Base-by-base conservation (phyloP, 2,329 filamentous ascomycete genomes). In the Pseudocercospora musae region DNA sequence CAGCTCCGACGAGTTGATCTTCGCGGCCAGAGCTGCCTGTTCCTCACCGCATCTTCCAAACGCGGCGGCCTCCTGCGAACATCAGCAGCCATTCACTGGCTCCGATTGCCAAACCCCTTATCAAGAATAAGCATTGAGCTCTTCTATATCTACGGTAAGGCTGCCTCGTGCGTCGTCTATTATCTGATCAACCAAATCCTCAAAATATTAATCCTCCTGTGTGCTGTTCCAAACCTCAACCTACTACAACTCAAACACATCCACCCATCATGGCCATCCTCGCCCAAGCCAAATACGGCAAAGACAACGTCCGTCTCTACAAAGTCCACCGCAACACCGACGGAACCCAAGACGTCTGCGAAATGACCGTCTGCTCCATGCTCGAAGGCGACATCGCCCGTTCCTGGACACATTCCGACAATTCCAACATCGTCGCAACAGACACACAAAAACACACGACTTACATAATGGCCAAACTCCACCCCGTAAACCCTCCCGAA, bases 301-400 rank as follows among this genome's bases (percentile, higher is more conserved):
- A 99, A 87, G 95, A 98, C 86, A 98, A 99, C 81, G 89, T 99
- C 84, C 93, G 95, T 74, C 87, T 99, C 72, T 96, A 90, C 87
- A 99, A 99, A 80, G 92, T 97, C 73, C 84, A 96, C 74, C 87
- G 87, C 72, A 87, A 98, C 77, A 82, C 87, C 74, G 89, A 90
- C 18, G 89, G 90, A 60, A 82, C 87, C 21, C 94, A 99, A 78
- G 90, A 88, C 7, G 91, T 98, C 70, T 90, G 89, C 46, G 95
- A 99, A 79, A 96, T 96, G 89, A 97, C 92, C 44, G 90, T 99
- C 71, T 91, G 91, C 80, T 92, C 92, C 66, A 84, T 98, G 57
- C 86, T 99, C 29, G 92, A 98, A 81, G 95, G 95, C 70, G 90
- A 92, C 63, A 97, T 99, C 71, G 91, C 95, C 59, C 86, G 82